phyloP scores from a whole-genome alignment of 139 green algal genomes.

The Penium margaritaceum region DNA sequence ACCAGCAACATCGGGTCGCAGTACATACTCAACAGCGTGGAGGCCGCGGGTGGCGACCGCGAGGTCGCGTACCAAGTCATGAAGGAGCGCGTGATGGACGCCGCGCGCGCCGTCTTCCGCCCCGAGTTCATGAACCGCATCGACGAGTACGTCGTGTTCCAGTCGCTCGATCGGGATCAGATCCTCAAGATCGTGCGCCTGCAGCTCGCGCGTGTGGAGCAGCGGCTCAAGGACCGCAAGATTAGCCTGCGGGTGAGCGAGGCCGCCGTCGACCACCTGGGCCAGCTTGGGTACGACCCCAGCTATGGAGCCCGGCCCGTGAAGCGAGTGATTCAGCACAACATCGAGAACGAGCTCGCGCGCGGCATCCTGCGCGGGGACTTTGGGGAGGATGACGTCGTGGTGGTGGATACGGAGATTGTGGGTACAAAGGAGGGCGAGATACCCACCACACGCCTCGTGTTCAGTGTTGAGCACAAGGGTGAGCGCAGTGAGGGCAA shows the following conservation, averaged over 20 bases:
- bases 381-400: constrained; percentile 63
- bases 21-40: constrained; percentile 61
- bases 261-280: constrained; percentile 70
- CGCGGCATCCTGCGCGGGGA: constrained; percentile 68
- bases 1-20: constrained; percentile 85
- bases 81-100: constrained; percentile 47
- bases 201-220: constrained; percentile 55
- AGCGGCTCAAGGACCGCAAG: constrained; percentile 75
- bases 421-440: neutral
- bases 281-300: constrained; percentile 74
- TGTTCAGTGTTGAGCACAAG: constrained; percentile 13
- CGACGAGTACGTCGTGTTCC: constrained; percentile 95
- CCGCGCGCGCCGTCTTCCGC: constrained; percentile 78
- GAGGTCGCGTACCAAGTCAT: constrained; percentile 32
- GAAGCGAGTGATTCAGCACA: constrained; percentile 89
- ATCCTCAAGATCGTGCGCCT: constrained; percentile 75
- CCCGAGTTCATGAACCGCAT: constrained; percentile 96
- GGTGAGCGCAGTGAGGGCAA: too few relatives aligned
- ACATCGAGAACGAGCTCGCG: constrained; percentile 90
- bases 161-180: constrained; percentile 66
- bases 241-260: constrained; percentile 68
- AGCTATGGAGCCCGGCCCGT: constrained; percentile 89
- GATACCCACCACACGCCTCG: constrained; percentile 14
- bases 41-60: constrained; percentile 1
- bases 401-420: constrained; percentile 55